Base-by-base conservation (phyloP, 257 asterid genomes). In the Solanum clarkiae region DNA sequence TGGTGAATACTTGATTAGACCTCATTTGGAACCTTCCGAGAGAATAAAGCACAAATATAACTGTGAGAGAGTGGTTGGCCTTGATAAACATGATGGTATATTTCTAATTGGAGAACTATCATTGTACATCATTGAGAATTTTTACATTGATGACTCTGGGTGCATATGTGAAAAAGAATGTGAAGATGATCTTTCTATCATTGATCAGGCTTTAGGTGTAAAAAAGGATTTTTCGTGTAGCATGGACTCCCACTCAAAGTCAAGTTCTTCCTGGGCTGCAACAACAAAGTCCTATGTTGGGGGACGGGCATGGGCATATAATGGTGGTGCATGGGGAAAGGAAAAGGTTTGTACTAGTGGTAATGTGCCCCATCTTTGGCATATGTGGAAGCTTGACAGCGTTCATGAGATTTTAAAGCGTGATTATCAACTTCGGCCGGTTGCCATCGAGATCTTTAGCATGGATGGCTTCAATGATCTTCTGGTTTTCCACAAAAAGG, bases 381-480 rank as follows among this genome's bases (percentile, higher is more conserved):
- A 89, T 72, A 97, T 97, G 96, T 97, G 99, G 99, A 97, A 95
- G 93, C 99, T 97, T 71, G 92, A 93, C 87, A 93, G 98, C 90
- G 98, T 97, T 84, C 99, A 95, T 83, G 99, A 97, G 93, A 94
- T 97, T 86, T 90, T 97, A 89, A 97, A 93, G 91, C 98, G 99
- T 83, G 99, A 97, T 84, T 97, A 95, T 92, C 99, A 97, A 91
- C 98, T 97, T 84, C 97, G 99, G 55, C 99, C 99, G 0, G 99
- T 97, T 88, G 99, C 99, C 55, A 89, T 95, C 74, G 99, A 97
- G 94, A 91, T 97, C 86, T 97, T 97, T 90, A 97, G 99, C 94
- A 97, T 97, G 99, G 99, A 97, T 89, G 99, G 99, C 89, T 97
- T 98, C 94, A 97, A 97, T 88, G 99, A 97, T 86, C 93, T 97